Conservation (phyloP, 257 asterid genomes). For the Solanum virginianum region DNA sequence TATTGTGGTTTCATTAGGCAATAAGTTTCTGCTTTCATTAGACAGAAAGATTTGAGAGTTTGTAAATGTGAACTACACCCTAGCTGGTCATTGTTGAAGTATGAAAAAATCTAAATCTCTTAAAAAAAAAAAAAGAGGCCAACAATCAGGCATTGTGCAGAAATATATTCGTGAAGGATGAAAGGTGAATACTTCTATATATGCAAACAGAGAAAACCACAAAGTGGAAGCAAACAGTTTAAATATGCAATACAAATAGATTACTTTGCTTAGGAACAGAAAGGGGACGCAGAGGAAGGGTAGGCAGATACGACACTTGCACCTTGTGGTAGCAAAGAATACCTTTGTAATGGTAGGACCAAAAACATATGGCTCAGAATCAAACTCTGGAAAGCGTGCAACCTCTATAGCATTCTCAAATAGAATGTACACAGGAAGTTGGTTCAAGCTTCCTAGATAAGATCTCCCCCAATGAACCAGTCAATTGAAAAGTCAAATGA, state of each 20-base stretch:
- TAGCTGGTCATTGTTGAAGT: neutral
- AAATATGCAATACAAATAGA: neutral
- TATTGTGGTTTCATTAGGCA: neutral
- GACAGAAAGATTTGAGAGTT: neutral
- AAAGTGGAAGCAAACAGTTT: neutral
- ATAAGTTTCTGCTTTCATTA: neutral
- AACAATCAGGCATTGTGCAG: neutral
- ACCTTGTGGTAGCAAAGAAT: neutral
- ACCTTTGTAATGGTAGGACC: slow-evolving; percentile 68
- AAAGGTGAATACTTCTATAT: neutral
- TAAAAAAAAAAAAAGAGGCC: neutral
- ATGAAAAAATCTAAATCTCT: neutral
- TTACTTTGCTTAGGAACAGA: neutral
- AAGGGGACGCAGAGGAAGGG: neutral
- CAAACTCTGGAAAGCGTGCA: slow-evolving; percentile 51
- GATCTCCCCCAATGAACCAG: slow-evolving; percentile 7
- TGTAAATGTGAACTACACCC: neutral
- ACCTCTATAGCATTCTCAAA: slow-evolving; percentile 60
- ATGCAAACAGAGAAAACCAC: neutral
- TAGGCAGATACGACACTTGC: neutral
- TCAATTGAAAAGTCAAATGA: neutral
- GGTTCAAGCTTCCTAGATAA: slow-evolving; percentile 54
- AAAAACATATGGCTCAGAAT: slow-evolving; percentile 43
- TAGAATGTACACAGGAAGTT: slow-evolving; percentile 62
- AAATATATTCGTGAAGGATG: neutral